Conservation (phyloP, 164 flowering plant species). For the Dillenia suffruticosa region DNA sequence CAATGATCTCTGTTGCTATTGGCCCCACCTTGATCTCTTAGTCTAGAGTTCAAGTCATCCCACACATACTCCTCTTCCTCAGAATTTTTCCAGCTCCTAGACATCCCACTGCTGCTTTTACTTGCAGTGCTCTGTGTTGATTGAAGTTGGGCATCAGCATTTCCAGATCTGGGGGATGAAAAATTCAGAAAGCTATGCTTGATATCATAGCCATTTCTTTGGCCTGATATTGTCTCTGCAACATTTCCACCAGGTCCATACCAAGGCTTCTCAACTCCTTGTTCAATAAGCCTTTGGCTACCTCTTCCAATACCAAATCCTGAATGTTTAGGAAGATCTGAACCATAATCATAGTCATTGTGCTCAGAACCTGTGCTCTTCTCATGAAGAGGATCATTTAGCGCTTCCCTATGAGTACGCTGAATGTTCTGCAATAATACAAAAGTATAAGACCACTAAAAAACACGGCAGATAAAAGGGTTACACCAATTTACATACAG, state of each 20-base stretch:
- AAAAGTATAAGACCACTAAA: constrained; percentile 3
- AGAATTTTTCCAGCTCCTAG: constrained; percentile 78
- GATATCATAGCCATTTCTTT: constrained; percentile 44
- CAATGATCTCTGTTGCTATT: constrained; percentile 41
- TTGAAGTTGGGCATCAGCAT: constrained; percentile 24
- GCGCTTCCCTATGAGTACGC: constrained; percentile 39
- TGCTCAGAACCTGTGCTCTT: constrained; percentile 35
- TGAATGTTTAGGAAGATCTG: constrained; percentile 43
- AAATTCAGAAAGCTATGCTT: constrained; percentile 36
- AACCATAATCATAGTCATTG: constrained; percentile 48
- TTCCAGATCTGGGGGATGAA: constrained; percentile 25
- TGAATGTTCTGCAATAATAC: constrained; percentile 35
- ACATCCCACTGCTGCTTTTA: constrained; percentile 30
- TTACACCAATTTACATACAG: constrained; percentile 15
- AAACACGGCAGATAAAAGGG: neutral
- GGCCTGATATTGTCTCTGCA: constrained; percentile 33
- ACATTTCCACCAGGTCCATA: constrained; percentile 33
- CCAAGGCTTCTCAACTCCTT: constrained; percentile 41
- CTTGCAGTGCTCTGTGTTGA: constrained; percentile 15
- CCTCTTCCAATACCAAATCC: constrained; percentile 36
- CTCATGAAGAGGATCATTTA: constrained; percentile 38
- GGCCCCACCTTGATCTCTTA: constrained; percentile 32
- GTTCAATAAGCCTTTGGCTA: constrained; percentile 34
- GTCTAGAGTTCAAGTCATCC: constrained; percentile 66
- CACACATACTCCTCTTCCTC: constrained; percentile 93